phyloP scores from a whole-genome alignment of 2,329 filamentous ascomycete genomes.

The Cytospora chrysosperma region DNA sequence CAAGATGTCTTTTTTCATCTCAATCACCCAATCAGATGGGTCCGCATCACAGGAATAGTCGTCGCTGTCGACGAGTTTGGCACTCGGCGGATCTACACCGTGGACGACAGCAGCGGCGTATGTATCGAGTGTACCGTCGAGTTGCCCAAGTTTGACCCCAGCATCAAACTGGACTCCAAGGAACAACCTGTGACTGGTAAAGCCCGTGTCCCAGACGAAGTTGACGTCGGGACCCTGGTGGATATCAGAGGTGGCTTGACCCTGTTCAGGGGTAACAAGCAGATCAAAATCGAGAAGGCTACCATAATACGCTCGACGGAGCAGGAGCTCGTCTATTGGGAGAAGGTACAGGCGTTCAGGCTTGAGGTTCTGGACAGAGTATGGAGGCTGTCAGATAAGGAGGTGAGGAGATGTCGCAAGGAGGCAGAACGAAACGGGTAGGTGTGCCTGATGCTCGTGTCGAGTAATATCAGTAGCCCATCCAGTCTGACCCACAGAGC shows the following conservation, averaged over 20 bases:
- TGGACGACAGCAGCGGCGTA: slow-evolving; percentile 65
- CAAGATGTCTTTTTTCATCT: slow-evolving; percentile 63
- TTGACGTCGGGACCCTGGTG: slow-evolving; percentile 55
- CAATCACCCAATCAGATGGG: slow-evolving; percentile 77
- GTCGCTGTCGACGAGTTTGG: slow-evolving; percentile 58
- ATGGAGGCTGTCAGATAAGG: slow-evolving; percentile 53
- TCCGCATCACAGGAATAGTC: slow-evolving; percentile 68
- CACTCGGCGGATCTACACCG: slow-evolving; percentile 49
- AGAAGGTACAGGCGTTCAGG: slow-evolving; percentile 51
- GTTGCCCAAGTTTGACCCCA: slow-evolving; percentile 27
- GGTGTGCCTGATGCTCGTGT: not conserved
- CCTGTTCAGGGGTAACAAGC: slow-evolving; percentile 47
- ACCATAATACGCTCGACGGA: slow-evolving; percentile 49
- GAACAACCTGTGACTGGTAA: not conserved
- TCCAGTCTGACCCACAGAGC: not conserved
- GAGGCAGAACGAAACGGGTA: slow-evolving; percentile 40
- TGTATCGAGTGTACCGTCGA: slow-evolving; percentile 51
- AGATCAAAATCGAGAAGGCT: slow-evolving; percentile 54
- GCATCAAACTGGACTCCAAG: slow-evolving; percentile 4
- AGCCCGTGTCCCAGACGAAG: slow-evolving; percentile 29
- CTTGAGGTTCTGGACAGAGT: slow-evolving; percentile 48
- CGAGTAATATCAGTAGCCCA: not conserved
- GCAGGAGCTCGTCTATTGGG: slow-evolving; percentile 60
- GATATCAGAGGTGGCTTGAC: slow-evolving; percentile 56
- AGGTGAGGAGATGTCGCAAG: slow-evolving; percentile 50